A percentile compares a stretch with the other conserved stretches of the same genome.
Conservation (phyloP, 139 green algal genomes). For the Diplosphaera chodatii region DNA sequence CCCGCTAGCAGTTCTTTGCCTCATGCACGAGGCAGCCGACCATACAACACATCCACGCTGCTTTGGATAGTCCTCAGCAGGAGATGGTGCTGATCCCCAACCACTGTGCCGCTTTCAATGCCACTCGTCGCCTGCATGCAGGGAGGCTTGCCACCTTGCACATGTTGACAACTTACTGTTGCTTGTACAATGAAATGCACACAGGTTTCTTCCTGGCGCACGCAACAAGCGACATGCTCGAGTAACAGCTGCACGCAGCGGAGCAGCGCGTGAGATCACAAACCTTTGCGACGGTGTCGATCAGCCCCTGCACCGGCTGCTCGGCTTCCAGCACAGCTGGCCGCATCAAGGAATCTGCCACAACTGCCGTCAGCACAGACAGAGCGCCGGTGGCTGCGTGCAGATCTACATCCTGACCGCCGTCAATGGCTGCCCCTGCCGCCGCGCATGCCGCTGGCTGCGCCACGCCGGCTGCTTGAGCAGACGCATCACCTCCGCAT, state of each 20-base stretch:
- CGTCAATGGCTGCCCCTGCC: neutral
- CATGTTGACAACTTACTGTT: no score
- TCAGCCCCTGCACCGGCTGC: neutral
- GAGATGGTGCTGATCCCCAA: neutral
- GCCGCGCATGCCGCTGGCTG: no score
- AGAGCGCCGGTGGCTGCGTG: neutral
- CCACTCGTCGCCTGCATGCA: neutral
- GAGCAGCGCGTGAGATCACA: no score
- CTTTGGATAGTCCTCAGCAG: neutral
- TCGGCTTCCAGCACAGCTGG: neutral
- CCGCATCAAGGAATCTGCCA: neutral
- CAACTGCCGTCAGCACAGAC: neutral
- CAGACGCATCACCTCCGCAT: no score
- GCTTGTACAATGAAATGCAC: no score
- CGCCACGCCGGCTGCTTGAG: no score
- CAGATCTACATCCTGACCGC: neutral
- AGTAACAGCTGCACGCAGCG: no score
- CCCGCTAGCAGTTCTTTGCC: no score
- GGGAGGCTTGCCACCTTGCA: neutral
- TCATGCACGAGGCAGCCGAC: neutral
- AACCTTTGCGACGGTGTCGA: neutral
- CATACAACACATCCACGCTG: neutral
- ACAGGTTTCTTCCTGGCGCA: no score
- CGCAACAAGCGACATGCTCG: no score
- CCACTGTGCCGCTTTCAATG: neutral